Evolutionary conservation across 495 filamentous ascomycete species (phyloP), one percentile per base, ranked within the genome.

Genomic region (Bathelium albidoporum): DNA sequence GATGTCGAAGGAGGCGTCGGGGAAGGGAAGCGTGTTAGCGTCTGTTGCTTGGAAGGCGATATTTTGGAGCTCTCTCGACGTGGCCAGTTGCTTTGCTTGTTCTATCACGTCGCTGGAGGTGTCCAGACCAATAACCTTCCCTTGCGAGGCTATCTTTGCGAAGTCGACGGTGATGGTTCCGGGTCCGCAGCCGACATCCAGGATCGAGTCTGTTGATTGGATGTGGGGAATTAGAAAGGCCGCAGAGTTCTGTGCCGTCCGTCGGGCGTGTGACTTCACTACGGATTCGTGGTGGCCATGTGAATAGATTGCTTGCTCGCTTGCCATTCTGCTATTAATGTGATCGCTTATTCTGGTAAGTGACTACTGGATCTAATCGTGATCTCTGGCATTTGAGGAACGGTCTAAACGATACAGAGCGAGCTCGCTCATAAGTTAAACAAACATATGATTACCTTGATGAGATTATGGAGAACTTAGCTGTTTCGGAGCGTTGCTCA

Each of bases 1-100:
- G 1, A 86, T 66, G 66, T 87, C 85, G 63, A 87, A 87, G 0
- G 72, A 74, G 7, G 69, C 72, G 65, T 83, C 80, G 9, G 62
- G 53, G 52, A 75, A 84, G 2, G 22, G 28, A 12, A 18, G 14
- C 2, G 62, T 22, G 32, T 32, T 20, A 44, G 45, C 64, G 43
- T 65, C 59, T 1, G 9, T 59, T 12, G n/a, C 26, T 11, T 20
- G 16, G 61, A 63, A 65, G 12, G 16, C 53, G 31, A 65, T 44
- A n/a, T 65, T 65, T 14, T 22, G 16, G 5, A 62, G 24, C 10
- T 59, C 64, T 22, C 16, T 18, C 3, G 18, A 4, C 28, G 22
- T 9, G 11, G 60, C 64, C 16, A 58, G 4, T 28, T 65, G 9
- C 29, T 32, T 2, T 7, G 63, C 63, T 29, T 45, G 12, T 18